Base-by-base conservation (phyloP, 345 rosid species). In the Syzygium oleosum region DNA sequence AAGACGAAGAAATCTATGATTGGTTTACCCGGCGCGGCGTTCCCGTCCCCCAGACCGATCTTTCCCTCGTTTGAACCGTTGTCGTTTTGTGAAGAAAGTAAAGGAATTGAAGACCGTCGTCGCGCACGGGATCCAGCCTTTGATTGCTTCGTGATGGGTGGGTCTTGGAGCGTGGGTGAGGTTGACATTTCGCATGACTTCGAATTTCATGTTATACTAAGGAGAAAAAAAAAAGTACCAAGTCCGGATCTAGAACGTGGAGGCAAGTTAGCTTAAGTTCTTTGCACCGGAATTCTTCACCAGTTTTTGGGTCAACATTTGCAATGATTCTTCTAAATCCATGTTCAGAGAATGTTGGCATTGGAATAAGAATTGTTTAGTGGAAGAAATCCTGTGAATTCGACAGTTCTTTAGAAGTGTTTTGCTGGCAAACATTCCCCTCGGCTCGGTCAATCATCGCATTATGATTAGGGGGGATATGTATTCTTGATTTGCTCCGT, bases 1-100 rank as follows among this genome's bases (percentile, higher is more conserved):
- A 5, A 17, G 79, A 9, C 0, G 23, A 31, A 17, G 23, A 19
- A 9, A 68, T 16, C 46, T 34, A 17, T 4, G 4, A 21, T 1
- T 9, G 43, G 79, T 34, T 34, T 9, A 11, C 43, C 79, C 41
- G 46, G 43, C 5, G 3, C 79, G 1, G 80, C 79, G 12, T 68
- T 16, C 46, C 46, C 4, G 22, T 31, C 11, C 43, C 3, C 4
- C 23, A 11, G 9, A 5, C 46, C 79, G 34, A 68, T 34, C 79
- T 16, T 34, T 34, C 3, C 46, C 13, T 13, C 31, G 23, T 4
- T 34, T 7, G 46, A 34, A 34, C 23, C 5, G 13, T 4, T 11
- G 6, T 19, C 23, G 14, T 34, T 23, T 34, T 11, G 1, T 46
- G 46, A 38, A 1, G 83, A 10, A 19, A 73, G 46, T 12, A 6